A percentile compares a stretch with the other conserved stretches of the same genome.
Evolutionary conservation across 1,139 yeast species (phyloP).

Genomic region (Yamadazyma epiphylla): DNA sequence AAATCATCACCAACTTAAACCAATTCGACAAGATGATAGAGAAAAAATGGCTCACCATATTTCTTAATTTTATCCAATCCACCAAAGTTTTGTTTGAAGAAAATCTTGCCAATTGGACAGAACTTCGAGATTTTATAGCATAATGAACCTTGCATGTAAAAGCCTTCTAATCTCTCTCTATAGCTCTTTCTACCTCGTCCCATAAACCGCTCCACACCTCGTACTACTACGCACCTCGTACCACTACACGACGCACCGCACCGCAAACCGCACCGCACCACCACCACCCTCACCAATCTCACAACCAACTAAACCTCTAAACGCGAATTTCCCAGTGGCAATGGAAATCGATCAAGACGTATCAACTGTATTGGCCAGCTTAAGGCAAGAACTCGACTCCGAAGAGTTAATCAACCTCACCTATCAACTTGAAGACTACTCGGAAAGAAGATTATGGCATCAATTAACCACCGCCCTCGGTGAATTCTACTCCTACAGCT

Average conservation of each 20-base stretch:
- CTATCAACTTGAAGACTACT: conserved; percentile 77
- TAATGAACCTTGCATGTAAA: not conserved
- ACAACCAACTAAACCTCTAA: too few species aligned
- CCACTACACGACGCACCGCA: too few species aligned
- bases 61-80: conserved; percentile 34
- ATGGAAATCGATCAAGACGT: conserved; percentile 46
- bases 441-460: conserved; percentile 78
- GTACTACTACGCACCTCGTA: too few species aligned
- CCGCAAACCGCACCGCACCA: too few species aligned
- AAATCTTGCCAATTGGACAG: conserved; percentile 36
- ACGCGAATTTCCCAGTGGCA: conserved; percentile 11
- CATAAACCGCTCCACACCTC: too few species aligned
- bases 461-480: conserved; percentile 73
- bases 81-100: conserved; percentile 38
- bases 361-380: conserved; percentile 62
- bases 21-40: conserved; percentile 34
- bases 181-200: too few species aligned
- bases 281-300: too few species aligned
- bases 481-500: conserved; percentile 45
- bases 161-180: not conserved
- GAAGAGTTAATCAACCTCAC: conserved; percentile 61
- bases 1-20: conserved; percentile 26
- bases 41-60: conserved; percentile 37
- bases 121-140: conserved; percentile 22
- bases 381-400: conserved; percentile 67